Conservation (phyloP, 768 basidiomycete genomes). For the Boletus speciosus region DNA sequence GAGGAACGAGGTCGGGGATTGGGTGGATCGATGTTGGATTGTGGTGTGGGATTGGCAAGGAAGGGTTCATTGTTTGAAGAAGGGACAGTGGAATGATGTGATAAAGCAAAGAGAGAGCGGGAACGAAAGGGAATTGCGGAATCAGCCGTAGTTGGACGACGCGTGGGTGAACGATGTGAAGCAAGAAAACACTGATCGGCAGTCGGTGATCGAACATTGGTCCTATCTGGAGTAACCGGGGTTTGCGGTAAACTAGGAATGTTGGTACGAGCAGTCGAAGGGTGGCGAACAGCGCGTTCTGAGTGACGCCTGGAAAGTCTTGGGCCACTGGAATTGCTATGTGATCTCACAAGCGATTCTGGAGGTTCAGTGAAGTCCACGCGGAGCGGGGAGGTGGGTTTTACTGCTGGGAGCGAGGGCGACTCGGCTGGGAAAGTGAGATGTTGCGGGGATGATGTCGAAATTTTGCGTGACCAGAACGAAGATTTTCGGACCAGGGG, state of each 20-base stretch:
- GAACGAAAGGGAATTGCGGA: constrained; percentile 32
- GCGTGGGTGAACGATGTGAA: constrained; percentile 17
- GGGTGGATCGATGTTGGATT: constrained; percentile 27
- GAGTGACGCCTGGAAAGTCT: constrained; percentile 47
- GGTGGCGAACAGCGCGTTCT: constrained; percentile 23
- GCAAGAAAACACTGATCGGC: constrained; percentile 11
- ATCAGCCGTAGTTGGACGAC: constrained; percentile 45
- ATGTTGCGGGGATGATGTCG: constrained; percentile 34
- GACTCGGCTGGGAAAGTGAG: constrained; percentile 31
- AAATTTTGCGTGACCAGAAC: constrained; percentile 59
- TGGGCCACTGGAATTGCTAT: constrained; percentile 19
- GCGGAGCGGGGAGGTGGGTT: constrained; percentile 42
- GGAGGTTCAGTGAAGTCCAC: constrained; percentile 28
- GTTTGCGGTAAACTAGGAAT: constrained; percentile 12
- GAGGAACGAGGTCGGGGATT: constrained; percentile 45
- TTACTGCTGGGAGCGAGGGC: constrained; percentile 37
- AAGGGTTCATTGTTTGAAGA: constrained; percentile 7
- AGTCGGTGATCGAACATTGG: constrained; percentile 16
- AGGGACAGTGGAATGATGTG: constrained; percentile 16
- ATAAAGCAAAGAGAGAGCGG: constrained; percentile 26
- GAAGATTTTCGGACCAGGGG: constrained; percentile 55
- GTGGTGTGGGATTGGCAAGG: constrained; percentile 2
- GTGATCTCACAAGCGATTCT: constrained; percentile 18
- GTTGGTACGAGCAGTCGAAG: constrained; percentile 6
- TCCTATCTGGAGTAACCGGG: constrained; percentile 3